phyloP scores from a whole-genome alignment of 2,329 filamentous ascomycete genomes.

The Coniochaeta hoffmannii region DNA sequence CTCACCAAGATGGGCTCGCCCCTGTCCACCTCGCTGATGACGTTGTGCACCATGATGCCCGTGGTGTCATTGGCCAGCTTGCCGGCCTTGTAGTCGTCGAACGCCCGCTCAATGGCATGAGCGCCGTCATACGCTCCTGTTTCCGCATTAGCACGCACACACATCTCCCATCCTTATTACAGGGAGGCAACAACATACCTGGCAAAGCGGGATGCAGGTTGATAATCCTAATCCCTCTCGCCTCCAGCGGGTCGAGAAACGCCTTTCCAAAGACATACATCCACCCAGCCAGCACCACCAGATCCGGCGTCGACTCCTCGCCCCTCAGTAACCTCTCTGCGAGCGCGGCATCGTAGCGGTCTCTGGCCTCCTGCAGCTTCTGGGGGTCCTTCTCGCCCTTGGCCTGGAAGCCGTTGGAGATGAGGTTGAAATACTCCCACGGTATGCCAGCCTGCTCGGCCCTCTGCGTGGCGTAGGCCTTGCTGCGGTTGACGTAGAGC shows the following conservation, averaged over 20 bases:
- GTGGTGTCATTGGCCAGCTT: conserved; percentile 62
- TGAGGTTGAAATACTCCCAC: conserved; percentile 73
- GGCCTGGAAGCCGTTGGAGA: conserved; percentile 58
- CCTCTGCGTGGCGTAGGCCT: conserved; percentile 34
- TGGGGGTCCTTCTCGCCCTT: conserved; percentile 52
- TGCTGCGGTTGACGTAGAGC: conserved; percentile 41
- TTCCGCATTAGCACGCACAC: not conserved
- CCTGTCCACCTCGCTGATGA: conserved; percentile 72
- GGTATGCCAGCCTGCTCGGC: conserved; percentile 52
- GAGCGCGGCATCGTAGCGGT: conserved; percentile 68
- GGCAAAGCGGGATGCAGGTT: conserved; percentile 76
- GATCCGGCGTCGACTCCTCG: conserved; percentile 50
- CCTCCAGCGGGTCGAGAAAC: conserved; percentile 63
- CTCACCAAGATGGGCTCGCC: conserved; percentile 64
- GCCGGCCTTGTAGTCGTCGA: conserved; percentile 58
- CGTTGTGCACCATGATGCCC: conserved; percentile 86
- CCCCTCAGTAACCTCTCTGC: conserved; percentile 54
- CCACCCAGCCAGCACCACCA: conserved; percentile 79
- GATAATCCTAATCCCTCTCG: conserved; percentile 60
- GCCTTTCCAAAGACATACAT: conserved; percentile 72
- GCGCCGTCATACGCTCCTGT: conserved; percentile 69
- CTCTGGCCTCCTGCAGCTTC: conserved; percentile 48
- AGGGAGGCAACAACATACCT: conserved; percentile 31
- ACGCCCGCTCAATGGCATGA: conserved; percentile 71
- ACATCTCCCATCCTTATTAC: not conserved